Percentiles rank a stretch among this genome's conserved stretches.
These are phyloP conservation scores for Jamesozyma lodderae DNA, from an alignment of 805 yeast genomes.

Conservation along the genomic window DNA sequence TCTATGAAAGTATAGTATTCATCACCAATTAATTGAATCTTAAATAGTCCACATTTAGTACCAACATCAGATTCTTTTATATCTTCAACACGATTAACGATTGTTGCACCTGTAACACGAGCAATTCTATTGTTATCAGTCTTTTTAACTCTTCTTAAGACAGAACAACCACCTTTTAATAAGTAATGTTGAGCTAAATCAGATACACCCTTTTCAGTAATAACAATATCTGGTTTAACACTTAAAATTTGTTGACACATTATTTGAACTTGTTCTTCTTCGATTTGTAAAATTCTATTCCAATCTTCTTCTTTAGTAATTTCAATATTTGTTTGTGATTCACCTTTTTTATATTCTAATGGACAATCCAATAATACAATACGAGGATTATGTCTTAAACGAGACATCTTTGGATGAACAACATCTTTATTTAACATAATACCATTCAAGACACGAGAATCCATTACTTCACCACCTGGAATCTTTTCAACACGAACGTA, in stretches of 20 bases:
- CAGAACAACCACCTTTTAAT: conserved; percentile 87
- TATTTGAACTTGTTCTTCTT: conserved; percentile 89
- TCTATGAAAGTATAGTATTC: conserved; percentile 86
- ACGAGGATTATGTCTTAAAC: conserved; percentile 81
- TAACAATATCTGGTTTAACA: conserved; percentile 86
- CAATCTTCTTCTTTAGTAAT: conserved; percentile 94
- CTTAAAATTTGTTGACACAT: conserved; percentile 79
- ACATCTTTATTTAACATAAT: conserved; percentile 91
- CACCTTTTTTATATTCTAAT: conserved; percentile 96
- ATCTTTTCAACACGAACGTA: conserved; percentile 90
- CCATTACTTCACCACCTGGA: conserved; percentile 96
- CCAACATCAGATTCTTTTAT: conserved; percentile 87
- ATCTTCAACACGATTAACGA: conserved; percentile 92
- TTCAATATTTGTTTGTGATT: conserved; percentile 95
- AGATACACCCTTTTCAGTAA: conserved; percentile 96
- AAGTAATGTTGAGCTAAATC: conserved; percentile 96
- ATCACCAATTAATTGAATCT: conserved; percentile 92
- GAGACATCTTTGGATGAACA: conserved; percentile 97
- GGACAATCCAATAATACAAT: conserved; percentile 90
- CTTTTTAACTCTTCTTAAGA: conserved; percentile 88
- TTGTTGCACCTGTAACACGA: conserved; percentile 95
- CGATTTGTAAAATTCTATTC: conserved; percentile 90
- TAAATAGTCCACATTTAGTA: conserved; percentile 77
- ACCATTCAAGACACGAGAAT: conserved; percentile 81
- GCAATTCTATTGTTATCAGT: conserved; percentile 94